Conservation (phyloP, 2,329 filamentous ascomycete species). For the Cladophialophora immunda region DNA sequence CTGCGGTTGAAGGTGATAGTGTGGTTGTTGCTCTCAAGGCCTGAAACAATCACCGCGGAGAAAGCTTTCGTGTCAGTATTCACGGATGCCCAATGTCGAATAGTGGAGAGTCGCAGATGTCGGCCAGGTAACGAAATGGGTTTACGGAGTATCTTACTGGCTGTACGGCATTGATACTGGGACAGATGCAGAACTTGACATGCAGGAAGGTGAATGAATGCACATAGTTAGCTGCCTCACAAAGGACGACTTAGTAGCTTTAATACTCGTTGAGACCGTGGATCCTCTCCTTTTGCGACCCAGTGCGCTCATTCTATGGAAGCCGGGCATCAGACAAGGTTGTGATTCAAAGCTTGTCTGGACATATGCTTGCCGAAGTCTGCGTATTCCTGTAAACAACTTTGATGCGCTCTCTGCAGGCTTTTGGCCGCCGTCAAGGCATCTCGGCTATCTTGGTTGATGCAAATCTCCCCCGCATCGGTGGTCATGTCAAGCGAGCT, state of each 20-base stretch:
- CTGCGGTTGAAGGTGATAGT: conserved; percentile 1
- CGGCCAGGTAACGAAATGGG: background rate
- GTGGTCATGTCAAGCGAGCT: background rate
- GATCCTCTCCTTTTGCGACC: background rate
- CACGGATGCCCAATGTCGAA: background rate
- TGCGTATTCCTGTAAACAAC: background rate
- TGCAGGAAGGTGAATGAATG: conserved; percentile 1
- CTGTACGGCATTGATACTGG: conserved; percentile 1
- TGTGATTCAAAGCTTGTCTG: background rate
- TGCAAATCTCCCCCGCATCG: background rate
- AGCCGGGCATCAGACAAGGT: no score
- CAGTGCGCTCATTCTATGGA: background rate
- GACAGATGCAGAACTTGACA: background rate
- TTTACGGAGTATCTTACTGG: conserved; percentile 5
- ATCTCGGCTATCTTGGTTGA: background rate
- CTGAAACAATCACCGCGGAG: background rate
- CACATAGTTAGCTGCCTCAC: conserved; percentile 1
- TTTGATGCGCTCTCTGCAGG: background rate
- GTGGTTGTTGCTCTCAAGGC: conserved; percentile 3
- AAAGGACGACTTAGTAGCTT: background rate
- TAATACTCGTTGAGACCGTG: background rate
- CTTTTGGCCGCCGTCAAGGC: background rate
- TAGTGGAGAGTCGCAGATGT: background rate
- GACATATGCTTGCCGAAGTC: background rate
- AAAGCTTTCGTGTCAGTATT: background rate